Evolutionary conservation across 331 rosid species (phyloP), one percentile per base, ranked within the genome.

Genomic region (Acacia concinna): DNA sequence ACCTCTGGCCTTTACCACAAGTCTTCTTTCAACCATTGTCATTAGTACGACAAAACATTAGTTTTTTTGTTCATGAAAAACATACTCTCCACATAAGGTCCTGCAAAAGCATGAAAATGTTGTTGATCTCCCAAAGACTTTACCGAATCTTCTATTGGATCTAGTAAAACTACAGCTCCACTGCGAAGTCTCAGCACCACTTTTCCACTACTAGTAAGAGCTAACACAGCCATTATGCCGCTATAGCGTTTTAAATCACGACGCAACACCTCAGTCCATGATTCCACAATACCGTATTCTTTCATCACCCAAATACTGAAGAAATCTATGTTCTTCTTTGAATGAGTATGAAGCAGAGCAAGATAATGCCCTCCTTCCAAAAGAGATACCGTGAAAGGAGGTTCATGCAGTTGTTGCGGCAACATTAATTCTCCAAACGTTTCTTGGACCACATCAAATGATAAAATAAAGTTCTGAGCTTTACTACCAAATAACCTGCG

Each of bases 391-490:
- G 3, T 7, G 2, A 6, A 47, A 15, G 4, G 6, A 13, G 47
- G 6, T 17, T 2, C 20, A 7, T 7, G 34, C 23, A 34, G 47
- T 44, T 5, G 4, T 44, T 10, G 8, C 0, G 86, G 86, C n/a
- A 78, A 9, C 35, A 20, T 31, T 13, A 73, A 30, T 57, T 83
- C 43, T 20, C 59, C 12, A 49, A 83, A 78, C 3, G 20, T 28
- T 46, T 78, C 85, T 23, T 23, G 14, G 4, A 32, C 57, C 65
- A 77, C 23, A 43, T 82, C 71, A 65, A 71, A 77, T 31, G 35
- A 1, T 37, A 77, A 65, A 11, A 82, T 43, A 43, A 49, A 60
- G 14, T 68, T 68, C 34, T 38, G 35, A 68, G 5, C 30, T 23
- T 18, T 1, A 68, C 35, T 10, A 6, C 44, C n/a, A 21, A 0